Conservation (phyloP, 176 grass and related monocot species). For the Aegilops sharonensis region DNA sequence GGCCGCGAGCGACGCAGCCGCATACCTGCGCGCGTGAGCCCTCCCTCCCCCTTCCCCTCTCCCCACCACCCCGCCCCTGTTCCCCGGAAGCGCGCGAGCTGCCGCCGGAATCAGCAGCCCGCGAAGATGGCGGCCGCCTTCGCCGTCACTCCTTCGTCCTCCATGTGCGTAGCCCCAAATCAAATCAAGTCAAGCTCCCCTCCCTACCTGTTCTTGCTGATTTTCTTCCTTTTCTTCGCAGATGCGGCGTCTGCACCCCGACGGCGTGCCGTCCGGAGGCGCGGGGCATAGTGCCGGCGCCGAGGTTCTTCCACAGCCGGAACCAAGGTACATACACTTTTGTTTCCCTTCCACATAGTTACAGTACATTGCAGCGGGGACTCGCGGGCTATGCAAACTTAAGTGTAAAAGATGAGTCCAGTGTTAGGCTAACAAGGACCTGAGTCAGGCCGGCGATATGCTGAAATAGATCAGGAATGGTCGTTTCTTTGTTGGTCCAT, state of each 20-base stretch:
- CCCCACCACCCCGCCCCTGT: background rate
- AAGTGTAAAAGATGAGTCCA: background rate
- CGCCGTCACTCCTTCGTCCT: background rate
- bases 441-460: background rate
- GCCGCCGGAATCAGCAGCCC: background rate
- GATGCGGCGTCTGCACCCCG: slow-evolving; percentile 26
- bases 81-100: background rate
- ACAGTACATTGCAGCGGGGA: background rate
- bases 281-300: background rate
- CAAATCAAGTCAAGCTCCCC: background rate
- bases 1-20: slow-evolving; percentile 1
- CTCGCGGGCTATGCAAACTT: background rate
- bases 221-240: background rate
- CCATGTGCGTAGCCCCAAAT: background rate
- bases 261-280: background rate
- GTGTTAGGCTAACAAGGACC: background rate
- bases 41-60: background rate
- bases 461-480: background rate
- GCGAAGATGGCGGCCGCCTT: slow-evolving; percentile 5
- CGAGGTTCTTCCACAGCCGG: slow-evolving; percentile 10
- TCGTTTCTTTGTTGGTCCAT: background rate
- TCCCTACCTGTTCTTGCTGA: background rate
- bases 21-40: background rate
- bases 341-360: background rate
- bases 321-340: slow-evolving; percentile 21